Conservation (phyloP, 306 rosid genomes). For the Quercus aquifolioides region DNA sequence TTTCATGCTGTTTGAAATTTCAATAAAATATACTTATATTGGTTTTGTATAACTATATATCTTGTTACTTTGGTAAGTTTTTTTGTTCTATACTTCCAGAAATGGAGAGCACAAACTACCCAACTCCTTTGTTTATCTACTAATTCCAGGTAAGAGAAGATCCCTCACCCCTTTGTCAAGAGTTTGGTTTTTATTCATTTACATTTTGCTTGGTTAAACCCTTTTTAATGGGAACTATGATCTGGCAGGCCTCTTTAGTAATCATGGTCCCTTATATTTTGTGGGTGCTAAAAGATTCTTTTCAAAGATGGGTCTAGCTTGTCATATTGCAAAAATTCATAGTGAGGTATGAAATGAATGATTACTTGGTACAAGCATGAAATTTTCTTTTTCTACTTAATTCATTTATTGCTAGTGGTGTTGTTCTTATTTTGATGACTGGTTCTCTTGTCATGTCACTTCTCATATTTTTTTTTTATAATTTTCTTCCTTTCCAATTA, state of each 20-base stretch:
- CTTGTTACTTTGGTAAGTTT: background rate
- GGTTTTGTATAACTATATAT: background rate
- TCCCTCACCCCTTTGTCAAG: slow-evolving; percentile 2
- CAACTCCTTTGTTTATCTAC: slow-evolving; percentile 68
- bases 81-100: slow-evolving; percentile 36
- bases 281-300: slow-evolving; percentile 77
- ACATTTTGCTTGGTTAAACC: background rate
- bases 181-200: slow-evolving; percentile 12
- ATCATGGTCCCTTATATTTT: slow-evolving; percentile 78
- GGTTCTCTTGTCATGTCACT: background rate
- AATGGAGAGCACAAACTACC: slow-evolving; percentile 69
- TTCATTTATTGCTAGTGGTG: background rate
- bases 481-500: background rate
- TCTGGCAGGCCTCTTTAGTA: slow-evolving; percentile 81
- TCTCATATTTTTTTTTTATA: background rate
- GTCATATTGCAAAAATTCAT: slow-evolving; percentile 84
- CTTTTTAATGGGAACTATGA: slow-evolving; percentile 4
- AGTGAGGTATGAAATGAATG: slow-evolving; percentile 58
- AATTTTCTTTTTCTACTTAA: background rate
- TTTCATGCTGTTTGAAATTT: background rate
- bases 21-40: background rate
- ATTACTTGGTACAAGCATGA: background rate
- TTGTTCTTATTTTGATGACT: background rate
- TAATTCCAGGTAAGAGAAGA: slow-evolving; percentile 63
- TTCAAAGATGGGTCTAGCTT: slow-evolving; percentile 86